phyloP scores from a whole-genome alignment of 352 stramenopile genomes.

The Pythium volutum region DNA sequence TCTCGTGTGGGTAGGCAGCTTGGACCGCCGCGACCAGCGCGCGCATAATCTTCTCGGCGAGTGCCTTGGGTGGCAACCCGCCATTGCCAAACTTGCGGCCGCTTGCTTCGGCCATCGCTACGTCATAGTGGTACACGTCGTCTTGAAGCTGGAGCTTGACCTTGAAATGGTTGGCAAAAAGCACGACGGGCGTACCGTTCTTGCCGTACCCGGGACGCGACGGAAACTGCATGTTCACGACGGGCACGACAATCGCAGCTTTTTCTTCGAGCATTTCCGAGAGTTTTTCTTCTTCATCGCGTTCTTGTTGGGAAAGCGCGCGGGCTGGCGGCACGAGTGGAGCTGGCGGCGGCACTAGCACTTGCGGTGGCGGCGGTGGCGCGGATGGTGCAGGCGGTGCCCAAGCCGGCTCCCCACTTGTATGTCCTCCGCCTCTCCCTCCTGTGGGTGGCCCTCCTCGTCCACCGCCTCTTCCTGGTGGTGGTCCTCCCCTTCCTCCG shows the following conservation, averaged over 20 bases:
- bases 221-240: conserved; percentile 44
- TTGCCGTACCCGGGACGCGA: conserved; percentile 55
- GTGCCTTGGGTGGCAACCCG: conserved; percentile 34
- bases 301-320: background rate
- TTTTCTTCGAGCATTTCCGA: conserved; percentile 42
- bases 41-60: conserved; percentile 59
- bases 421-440: conserved; percentile 2
- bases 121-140: conserved; percentile 77
- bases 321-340: background rate
- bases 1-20: conserved; percentile 33
- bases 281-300: conserved; percentile 13
- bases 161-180: conserved; percentile 67
- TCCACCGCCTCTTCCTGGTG: background rate
- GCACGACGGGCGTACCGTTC: conserved; percentile 33
- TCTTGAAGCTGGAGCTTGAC: conserved; percentile 45
- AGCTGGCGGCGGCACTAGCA: background rate
- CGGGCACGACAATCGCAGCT: conserved; percentile 30
- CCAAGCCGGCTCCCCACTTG: too few species aligned
- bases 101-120: conserved; percentile 49
- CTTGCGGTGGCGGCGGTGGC: background rate
- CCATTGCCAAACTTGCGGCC: conserved; percentile 22
- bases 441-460: conserved; percentile 7
- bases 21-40: conserved; percentile 38
- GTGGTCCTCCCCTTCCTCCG: conserved; percentile 3
- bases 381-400: background rate